Evolutionary conservation across 805 yeast species (phyloP).

Genomic region (Wickerhamiella occidentalis): DNA sequence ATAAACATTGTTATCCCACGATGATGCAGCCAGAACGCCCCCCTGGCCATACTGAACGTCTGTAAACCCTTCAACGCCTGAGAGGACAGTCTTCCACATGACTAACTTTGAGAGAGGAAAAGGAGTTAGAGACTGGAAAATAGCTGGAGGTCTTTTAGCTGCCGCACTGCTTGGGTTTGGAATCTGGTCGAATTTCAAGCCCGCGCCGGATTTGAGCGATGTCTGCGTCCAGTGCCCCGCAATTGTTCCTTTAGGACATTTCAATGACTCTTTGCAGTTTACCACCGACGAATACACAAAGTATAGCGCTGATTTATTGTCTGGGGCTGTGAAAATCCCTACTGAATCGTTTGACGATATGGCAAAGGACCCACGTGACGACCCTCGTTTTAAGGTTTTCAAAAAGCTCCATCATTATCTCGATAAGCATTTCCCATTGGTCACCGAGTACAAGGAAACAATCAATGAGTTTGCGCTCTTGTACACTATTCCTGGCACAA

Average conservation of each 20-base stretch:
- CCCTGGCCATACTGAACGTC: conserved; percentile 4
- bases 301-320: conserved; percentile 15
- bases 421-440: conserved; percentile 41
- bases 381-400: conserved; percentile 40
- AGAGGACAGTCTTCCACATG: conserved; percentile 10
- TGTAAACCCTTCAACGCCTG: conserved; percentile 6
- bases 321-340: conserved; percentile 49
- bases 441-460: conserved; percentile 34
- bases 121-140: background rate
- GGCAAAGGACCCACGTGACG: conserved; percentile 36
- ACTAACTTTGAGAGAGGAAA: background rate
- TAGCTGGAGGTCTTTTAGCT: background rate
- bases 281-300: conserved; percentile 30
- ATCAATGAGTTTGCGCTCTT: conserved; percentile 55
- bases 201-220: background rate
- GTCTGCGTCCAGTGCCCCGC: conserved; percentile 4
- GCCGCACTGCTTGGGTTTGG: background rate
- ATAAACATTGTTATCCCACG: conserved; percentile 11
- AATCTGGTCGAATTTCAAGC: background rate
- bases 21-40: conserved; percentile 2
- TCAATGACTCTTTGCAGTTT: background rate
- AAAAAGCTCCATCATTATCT: conserved; percentile 42
- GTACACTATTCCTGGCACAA: conserved; percentile 51
- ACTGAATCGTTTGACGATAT: conserved; percentile 52
- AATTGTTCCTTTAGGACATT: background rate